Base-by-base conservation (phyloP, 2,329 filamentous ascomycete species). In the Ophiosphaerella korrae region DNA sequence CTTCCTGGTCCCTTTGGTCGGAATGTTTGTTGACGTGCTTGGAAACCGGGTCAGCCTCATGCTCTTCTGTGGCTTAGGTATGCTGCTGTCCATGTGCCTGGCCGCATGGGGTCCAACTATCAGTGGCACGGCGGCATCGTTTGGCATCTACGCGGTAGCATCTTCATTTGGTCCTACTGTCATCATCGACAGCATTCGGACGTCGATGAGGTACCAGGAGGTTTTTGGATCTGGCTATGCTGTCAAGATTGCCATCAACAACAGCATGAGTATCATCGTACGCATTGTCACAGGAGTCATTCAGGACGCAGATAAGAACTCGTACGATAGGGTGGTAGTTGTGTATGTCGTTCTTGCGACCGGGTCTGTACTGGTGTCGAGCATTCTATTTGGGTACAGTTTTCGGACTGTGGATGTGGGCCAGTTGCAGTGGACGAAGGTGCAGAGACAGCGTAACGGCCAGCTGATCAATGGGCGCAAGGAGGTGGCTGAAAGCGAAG, bases 241-340 rank as follows among this genome's bases (percentile, higher is more conserved):
- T 1, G 67, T 85, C 48, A 87, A 87, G 51, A 79, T 86, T 32
- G 81, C 81, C 18, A 82, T 85, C 62, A 86, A 86, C 62, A 87
- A 87, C 64, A 80, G 78, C 26, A 85, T 85, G 81, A 84, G 77
- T 51, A 84, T 86, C 51, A 82, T 86, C 45, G 74, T 86, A 1
- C 75, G 82, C 0, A 79, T 86, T 37, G 72, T 85, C 16, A 80
- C 82, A 0, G 83, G 83, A 1, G 80, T 80, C 0, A 78, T 87
- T 0, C 84, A 87, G 55, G 84, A 87, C 48, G 73, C 73, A 3
- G 82, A 85, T 44, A 62, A 82, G 45, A 76, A 85, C 53, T 81
- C 77, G 1, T 87, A 87, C 55, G 71, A 80, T 41, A 76, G 77
- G 1, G 83, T 84, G 0, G 77, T 82, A 0, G 75, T 82, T 1